A percentile compares a stretch with the other conserved stretches of the same genome.
Evolutionary conservation across 306 rosid species (phyloP).

Genomic region (Quercus mongolica): DNA sequence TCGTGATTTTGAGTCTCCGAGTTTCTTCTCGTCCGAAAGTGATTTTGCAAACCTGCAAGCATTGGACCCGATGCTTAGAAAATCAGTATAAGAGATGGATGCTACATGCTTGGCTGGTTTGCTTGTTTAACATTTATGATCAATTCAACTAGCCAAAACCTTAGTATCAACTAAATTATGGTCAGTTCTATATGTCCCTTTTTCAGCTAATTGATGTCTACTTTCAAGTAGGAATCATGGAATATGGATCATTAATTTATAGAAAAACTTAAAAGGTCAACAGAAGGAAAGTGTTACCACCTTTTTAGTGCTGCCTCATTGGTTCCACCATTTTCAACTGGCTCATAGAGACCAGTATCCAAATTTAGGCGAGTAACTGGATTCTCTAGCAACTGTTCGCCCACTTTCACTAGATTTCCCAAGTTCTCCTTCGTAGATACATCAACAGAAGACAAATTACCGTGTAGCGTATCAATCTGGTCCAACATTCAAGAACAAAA

Average conservation of each 20-base stretch:
- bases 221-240: no score
- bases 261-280: neutral
- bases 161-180: no score
- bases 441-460: slow-evolving; percentile 39
- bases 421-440: slow-evolving; percentile 36
- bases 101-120: neutral
- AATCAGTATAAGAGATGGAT: neutral
- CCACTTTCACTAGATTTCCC: slow-evolving; percentile 35
- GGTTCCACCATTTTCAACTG: slow-evolving; percentile 35
- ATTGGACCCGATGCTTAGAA: neutral
- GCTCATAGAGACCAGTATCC: slow-evolving; percentile 41
- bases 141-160: no score
- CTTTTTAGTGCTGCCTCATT: slow-evolving; percentile 47
- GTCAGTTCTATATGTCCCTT: no score
- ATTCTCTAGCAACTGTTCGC: slow-evolving; percentile 31
- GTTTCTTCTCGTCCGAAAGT: slow-evolving; percentile 37
- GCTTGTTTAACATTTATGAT: neutral
- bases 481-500: neutral
- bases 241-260: no score
- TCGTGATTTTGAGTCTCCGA: slow-evolving; percentile 3
- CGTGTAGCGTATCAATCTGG: slow-evolving; percentile 32
- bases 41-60: slow-evolving; percentile 41
- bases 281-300: slow-evolving; percentile 10
- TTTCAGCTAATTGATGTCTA: no score
- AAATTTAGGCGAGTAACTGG: slow-evolving; percentile 28